phyloP scores from a whole-genome alignment of 1,139 yeast species.

The Yamadazyma atlantica region DNA sequence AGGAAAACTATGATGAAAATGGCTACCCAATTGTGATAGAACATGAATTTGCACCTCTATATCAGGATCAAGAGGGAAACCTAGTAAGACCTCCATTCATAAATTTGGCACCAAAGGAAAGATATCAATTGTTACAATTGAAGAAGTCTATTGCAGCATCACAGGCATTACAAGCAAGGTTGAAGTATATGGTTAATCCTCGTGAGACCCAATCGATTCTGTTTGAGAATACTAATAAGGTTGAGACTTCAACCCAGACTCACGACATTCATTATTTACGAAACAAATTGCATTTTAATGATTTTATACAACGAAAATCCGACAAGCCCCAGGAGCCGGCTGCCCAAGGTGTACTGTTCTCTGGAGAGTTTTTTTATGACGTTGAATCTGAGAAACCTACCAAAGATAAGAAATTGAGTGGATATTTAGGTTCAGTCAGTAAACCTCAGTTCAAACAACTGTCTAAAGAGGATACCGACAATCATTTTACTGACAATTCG shows the following conservation, averaged over 20 bases:
- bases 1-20: conserved; percentile 3
- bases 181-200: conserved; percentile 44
- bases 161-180: conserved; percentile 29
- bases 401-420: conserved; percentile 19
- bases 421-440: conserved; percentile 32
- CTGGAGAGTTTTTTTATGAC: conserved; percentile 42
- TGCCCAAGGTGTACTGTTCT: conserved; percentile 25
- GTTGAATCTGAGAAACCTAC: conserved; percentile 15
- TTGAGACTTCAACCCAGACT: conserved; percentile 47
- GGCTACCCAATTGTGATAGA: conserved; percentile 15
- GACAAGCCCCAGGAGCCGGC: conserved; percentile 17
- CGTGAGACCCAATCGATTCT: conserved; percentile 32
- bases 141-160: conserved; percentile 40
- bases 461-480: conserved; percentile 5
- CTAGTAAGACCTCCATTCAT: conserved; percentile 49
- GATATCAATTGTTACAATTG: conserved; percentile 42
- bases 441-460: conserved; percentile 26
- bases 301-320: conserved; percentile 14
- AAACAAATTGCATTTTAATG: conserved; percentile 24
- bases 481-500: conserved; percentile 11
- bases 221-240: conserved; percentile 21
- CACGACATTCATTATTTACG: conserved; percentile 32
- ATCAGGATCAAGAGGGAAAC: conserved; percentile 38
- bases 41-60: conserved; percentile 34
- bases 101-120: conserved; percentile 44